phyloP scores from a whole-genome alignment of 805 yeast species.

The Ogataea zsoltii region DNA sequence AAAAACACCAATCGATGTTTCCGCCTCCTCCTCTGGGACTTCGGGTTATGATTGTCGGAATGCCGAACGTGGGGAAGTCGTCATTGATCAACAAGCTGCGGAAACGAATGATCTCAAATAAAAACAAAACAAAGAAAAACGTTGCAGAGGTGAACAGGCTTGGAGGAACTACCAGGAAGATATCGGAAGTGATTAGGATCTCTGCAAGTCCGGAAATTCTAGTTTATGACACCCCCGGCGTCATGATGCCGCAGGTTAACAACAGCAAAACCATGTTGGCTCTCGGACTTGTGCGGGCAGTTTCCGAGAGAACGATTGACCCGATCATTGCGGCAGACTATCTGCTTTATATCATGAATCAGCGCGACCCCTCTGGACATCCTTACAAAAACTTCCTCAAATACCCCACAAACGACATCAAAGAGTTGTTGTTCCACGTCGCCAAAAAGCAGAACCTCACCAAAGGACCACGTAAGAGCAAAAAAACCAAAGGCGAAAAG shows the following conservation, averaged over 20 bases:
- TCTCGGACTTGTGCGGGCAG: constrained; percentile 73
- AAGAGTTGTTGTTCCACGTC: constrained; percentile 51
- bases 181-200: constrained; percentile 74
- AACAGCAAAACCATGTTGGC: constrained; percentile 71
- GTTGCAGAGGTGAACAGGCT: constrained; percentile 84
- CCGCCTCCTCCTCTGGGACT: constrained; percentile 87
- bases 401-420: constrained; percentile 72
- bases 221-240: constrained; percentile 92
- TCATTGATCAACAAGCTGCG: constrained; percentile 78
- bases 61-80: constrained; percentile 98
- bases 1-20: constrained; percentile 43
- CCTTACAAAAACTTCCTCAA: constrained; percentile 47
- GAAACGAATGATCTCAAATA: constrained; percentile 28
- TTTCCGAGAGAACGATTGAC: constrained; percentile 68
- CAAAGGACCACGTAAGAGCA: constrained; percentile 37
- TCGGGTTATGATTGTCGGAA: constrained; percentile 76
- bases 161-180: constrained; percentile 86
- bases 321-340: constrained; percentile 88
- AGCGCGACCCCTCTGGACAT: constrained; percentile 50
- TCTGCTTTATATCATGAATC: constrained; percentile 69
- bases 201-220: constrained; percentile 60
- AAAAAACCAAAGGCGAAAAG: not conserved
- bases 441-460: constrained; percentile 40
- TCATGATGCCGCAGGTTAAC: constrained; percentile 73
- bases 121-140: constrained; percentile 41